These are phyloP conservation scores for Chaetomiaceae sp. DNA, from an alignment of 2,329 filamentous ascomycete species.

Conservation along the genomic window DNA sequence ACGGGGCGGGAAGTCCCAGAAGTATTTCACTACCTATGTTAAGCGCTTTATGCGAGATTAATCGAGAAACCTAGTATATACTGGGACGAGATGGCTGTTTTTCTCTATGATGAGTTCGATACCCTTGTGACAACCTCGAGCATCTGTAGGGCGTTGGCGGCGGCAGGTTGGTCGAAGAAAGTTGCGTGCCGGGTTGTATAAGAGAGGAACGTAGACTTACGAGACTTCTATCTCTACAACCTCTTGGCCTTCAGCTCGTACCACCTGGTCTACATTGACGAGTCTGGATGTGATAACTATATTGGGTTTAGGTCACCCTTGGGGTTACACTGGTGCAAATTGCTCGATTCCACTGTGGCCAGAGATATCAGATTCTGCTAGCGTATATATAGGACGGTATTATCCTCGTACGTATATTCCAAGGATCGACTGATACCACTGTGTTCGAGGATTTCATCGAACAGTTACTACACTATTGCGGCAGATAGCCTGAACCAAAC, in stretches of 20 bases:
- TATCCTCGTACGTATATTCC: not conserved
- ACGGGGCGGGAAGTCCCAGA: not conserved
- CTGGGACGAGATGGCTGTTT: constrained; percentile 19
- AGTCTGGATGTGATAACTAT: too few relatives aligned
- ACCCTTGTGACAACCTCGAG: constrained; percentile 4
- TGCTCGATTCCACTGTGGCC: constrained; percentile 20
- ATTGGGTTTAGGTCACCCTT: constrained; percentile 32
- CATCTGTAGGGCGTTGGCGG: constrained; percentile 4
- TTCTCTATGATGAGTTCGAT: constrained; percentile 17
- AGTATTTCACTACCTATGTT: constrained; percentile 9
- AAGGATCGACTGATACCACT: not conserved
- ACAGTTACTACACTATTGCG: not conserved
- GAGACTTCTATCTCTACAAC: constrained; percentile 31
- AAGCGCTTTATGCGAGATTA: not conserved
- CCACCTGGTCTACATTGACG: constrained; percentile 34
- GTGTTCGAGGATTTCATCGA: constrained; percentile 4
- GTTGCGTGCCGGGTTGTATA: constrained; percentile 25
- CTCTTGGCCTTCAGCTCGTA: constrained; percentile 30
- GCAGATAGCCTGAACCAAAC: not conserved
- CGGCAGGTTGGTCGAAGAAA: constrained; percentile 18
- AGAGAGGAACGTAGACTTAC: constrained; percentile 30
- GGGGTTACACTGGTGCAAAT: constrained; percentile 27
- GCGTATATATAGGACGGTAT: constrained; percentile 15
- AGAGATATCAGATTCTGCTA: constrained; percentile 24
- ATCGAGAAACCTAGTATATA: constrained; percentile 18